phyloP scores from a whole-genome alignment of 768 basidiomycete genomes.

The Aureoboletus auriporus region DNA sequence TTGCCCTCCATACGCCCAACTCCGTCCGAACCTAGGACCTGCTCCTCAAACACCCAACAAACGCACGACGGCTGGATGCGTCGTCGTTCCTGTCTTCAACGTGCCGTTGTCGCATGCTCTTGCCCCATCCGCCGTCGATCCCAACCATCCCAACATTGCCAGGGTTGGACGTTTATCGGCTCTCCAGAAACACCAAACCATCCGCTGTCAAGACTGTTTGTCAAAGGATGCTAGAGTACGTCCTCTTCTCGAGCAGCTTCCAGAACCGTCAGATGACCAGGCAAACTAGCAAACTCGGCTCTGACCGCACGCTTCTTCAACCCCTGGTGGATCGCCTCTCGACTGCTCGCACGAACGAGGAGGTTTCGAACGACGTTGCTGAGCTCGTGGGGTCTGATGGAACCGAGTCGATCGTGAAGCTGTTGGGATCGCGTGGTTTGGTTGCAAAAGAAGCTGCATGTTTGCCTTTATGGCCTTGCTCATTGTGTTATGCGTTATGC shows the following conservation, averaged over 20 bases:
- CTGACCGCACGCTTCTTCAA: slow-evolving; percentile 8
- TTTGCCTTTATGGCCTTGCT: not conserved
- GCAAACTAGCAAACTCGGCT: slow-evolving; percentile 11
- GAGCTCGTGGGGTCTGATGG: slow-evolving; percentile 84
- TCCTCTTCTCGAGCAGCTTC: not conserved
- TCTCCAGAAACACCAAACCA: slow-evolving; percentile 1
- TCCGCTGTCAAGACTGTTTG: slow-evolving; percentile 2
- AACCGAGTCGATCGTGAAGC: slow-evolving; percentile 70
- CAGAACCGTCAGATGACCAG: slow-evolving; percentile 1
- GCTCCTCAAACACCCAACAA: no score
- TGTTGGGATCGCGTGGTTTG: slow-evolving; percentile 53
- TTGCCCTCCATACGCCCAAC: no score
- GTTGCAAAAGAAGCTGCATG: slow-evolving; percentile 47
- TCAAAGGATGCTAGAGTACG: slow-evolving; percentile 17
- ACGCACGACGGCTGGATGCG: no score
- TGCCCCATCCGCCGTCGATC: no score
- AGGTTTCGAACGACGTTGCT: slow-evolving; percentile 70
- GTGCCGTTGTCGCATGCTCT: no score
- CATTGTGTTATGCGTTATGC: not conserved
- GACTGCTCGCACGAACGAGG: slow-evolving; percentile 54
- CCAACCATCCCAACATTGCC: no score
- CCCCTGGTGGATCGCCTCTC: slow-evolving; percentile 38
- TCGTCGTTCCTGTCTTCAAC: no score
- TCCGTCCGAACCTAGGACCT: no score
- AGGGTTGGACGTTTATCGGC: no score